Conservation (phyloP, 2,329 filamentous ascomycete species). For the Stagonosporopsis rhizophila region DNA sequence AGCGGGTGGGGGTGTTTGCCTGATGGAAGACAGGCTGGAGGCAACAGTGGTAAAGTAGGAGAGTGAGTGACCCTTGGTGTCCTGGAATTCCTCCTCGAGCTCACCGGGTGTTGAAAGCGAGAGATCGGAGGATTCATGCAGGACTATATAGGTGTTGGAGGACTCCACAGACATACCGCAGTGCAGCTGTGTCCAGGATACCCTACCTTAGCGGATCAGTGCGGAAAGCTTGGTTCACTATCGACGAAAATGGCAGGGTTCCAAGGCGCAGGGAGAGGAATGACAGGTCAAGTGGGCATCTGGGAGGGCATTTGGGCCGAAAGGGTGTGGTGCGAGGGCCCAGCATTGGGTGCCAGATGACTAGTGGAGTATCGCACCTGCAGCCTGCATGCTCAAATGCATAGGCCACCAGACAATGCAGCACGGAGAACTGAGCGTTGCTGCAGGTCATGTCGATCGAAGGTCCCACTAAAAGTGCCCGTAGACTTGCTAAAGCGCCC, state of each 20-base stretch:
- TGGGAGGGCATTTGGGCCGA: conserved; percentile 38
- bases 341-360: conserved; percentile 27
- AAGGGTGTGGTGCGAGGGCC: conserved; percentile 36
- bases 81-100: conserved; percentile 31
- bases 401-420: conserved; percentile 37
- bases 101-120: conserved; percentile 19
- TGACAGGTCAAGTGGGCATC: conserved; percentile 40
- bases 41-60: conserved; percentile 20
- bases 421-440: conserved; percentile 33
- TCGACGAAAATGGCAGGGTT: conserved; percentile 38
- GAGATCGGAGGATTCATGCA: conserved; percentile 8
- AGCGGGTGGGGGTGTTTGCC: conserved; percentile 39
- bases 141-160: conserved; percentile 18
- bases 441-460: conserved; percentile 46
- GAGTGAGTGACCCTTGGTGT: conserved; percentile 18
- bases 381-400: conserved; percentile 34
- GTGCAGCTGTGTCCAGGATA: conserved; percentile 35
- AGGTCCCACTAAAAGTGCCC: conserved; percentile 21
- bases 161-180: conserved; percentile 30
- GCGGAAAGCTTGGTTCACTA: conserved; percentile 47
- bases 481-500: conserved; percentile 18
- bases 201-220: conserved; percentile 45
- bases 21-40: conserved; percentile 23
- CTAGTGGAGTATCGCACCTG: conserved; percentile 32
- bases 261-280: conserved; percentile 36